Evolutionary conservation across 805 yeast species (phyloP), one percentile per base, ranked within the genome.

Genomic region (Cyberlindnera lachancei): DNA sequence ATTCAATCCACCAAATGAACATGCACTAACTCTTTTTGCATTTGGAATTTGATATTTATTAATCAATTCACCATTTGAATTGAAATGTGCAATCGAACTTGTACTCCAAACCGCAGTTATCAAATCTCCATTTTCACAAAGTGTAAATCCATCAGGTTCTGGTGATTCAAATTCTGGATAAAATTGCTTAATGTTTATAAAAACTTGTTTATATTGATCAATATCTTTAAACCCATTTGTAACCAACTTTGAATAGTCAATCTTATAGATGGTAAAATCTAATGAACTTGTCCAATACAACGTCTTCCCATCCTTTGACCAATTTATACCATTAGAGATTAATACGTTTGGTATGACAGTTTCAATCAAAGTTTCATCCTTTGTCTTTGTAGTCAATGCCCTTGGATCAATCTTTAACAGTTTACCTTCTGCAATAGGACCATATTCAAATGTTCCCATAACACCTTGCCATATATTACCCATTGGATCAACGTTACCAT

Each of bases 71-170:
- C 86, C 87, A 1, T 53, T 35, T 7, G 38, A 31, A 25, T 71
- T 59, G 39, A 72, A 65, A 45, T 76, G 73, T 28, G 77, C 65
- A 8, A 86, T 75, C 15, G 69, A 52, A 25, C 61, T 53, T 2
- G 80, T 67, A 18, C 76, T 67, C 73, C 79, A 86, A 10, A 82
- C 71, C 1, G 94, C 82, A 5, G 75, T 62, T 57, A 70, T 81
- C 24, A 87, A 50, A 3, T 56, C 42, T 7, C 75, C 81, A 15
- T 53, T 52, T 4, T 46, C 56, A 25, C 81, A 73, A 41, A 81
- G 57, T 17, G 77, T 63, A 42, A 81, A 66, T 15, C 96, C 96
- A 54, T 87, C 96, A 0, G 95, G 95, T 44, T 76, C 92, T 7
- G 78, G 72, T 5, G 58, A 50, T 14, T 48, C 55, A 31, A 44